Evolutionary conservation across 2,329 filamentous ascomycete genomes (phyloP).

Genomic region (Colletotrichum costaricense): DNA sequence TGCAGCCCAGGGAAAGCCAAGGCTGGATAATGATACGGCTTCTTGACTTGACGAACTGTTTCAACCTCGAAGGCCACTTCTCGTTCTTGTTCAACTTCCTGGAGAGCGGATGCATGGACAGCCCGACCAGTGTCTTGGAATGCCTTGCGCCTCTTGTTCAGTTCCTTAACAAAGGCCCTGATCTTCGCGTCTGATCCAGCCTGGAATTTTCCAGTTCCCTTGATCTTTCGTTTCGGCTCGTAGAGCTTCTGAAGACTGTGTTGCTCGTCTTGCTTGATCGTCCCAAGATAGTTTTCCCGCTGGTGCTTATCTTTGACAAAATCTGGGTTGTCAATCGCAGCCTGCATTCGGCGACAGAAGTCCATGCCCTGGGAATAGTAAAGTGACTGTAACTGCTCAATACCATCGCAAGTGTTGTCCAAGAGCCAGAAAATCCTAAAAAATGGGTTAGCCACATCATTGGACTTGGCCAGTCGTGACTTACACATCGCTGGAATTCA

Average conservation of each 20-base stretch:
- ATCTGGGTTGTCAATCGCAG: conserved; percentile 52
- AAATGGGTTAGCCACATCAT: background rate
- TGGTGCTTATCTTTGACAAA: conserved; percentile 51
- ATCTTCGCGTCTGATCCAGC: conserved; percentile 35
- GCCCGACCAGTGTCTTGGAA: conserved; percentile 53
- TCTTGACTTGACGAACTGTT: conserved; percentile 64
- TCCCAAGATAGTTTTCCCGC: conserved; percentile 48
- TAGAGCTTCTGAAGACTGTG: conserved; percentile 71
- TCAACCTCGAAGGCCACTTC: conserved; percentile 71
- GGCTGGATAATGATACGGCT: conserved; percentile 51
- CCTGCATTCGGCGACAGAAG: conserved; percentile 68
- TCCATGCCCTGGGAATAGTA: conserved; percentile 71
- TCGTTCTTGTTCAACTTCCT: conserved; percentile 70
- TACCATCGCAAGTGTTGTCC: conserved; percentile 69
- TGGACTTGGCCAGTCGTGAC: background rate
- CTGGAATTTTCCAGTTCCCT: conserved; percentile 38
- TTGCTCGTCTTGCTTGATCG: conserved; percentile 63
- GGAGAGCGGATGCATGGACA: conserved; percentile 61
- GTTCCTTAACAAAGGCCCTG: conserved; percentile 45
- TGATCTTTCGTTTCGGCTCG: conserved; percentile 42
- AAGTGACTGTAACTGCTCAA: conserved; percentile 68
- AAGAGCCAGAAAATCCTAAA: conserved; percentile 64
- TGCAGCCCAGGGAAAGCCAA: conserved; percentile 59
- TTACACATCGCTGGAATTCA: conserved; percentile 61
- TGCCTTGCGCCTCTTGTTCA: conserved; percentile 42